Evolutionary conservation across 441 rosid genomes (phyloP), one percentile per base, ranked within the genome.

Genomic region (Euphorbia celastroides): DNA sequence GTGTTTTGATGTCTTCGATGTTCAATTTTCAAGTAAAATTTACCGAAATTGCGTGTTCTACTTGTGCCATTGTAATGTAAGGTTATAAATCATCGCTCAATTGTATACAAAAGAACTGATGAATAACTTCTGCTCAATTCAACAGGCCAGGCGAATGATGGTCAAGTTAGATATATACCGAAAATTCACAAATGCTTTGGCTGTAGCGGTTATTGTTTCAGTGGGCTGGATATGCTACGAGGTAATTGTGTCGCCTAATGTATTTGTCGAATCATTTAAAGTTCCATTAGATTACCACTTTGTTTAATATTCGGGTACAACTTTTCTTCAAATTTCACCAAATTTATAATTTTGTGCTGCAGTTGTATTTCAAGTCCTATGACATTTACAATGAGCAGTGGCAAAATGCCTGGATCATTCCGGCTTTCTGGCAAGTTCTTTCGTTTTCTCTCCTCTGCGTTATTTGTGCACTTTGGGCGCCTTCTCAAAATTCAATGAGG

Each of bases 211-310:
- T 70, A 75, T 92, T 62, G 93, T 92, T 30, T 94, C 99, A 57
- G 85, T 89, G 46, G 98, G 99, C 58, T 94, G 99, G 99, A 86
- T 82, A 74, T 94, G 98, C 84, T 94, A 94, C 28, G 98, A 94
- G 98, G 99, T 92, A 83, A 76, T 25, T 71, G 55, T 4, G 16
- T 62, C 55, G 20, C 58, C 28, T 52, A 30, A 55, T 46, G 10
- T 55, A 30, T 41, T 52, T 27, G 8, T 19, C 14, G 31, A 50
- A 25, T 41, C 32, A 16, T 23, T 55, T n/a, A n/a, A n/a, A n/a
- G n/a, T n/a, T n/a, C n/a, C n/a, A n/a, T n/a, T n/a, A n/a, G n/a
- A n/a, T n/a, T n/a, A n/a, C n/a, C n/a, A n/a, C n/a, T n/a, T n/a
- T n/a, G n/a, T n/a, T n/a, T n/a, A n/a, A n/a, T n/a, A n/a, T n/a